Base-by-base conservation (phyloP, 2,329 filamentous ascomycete genomes). In the Colletotrichum filicis region DNA sequence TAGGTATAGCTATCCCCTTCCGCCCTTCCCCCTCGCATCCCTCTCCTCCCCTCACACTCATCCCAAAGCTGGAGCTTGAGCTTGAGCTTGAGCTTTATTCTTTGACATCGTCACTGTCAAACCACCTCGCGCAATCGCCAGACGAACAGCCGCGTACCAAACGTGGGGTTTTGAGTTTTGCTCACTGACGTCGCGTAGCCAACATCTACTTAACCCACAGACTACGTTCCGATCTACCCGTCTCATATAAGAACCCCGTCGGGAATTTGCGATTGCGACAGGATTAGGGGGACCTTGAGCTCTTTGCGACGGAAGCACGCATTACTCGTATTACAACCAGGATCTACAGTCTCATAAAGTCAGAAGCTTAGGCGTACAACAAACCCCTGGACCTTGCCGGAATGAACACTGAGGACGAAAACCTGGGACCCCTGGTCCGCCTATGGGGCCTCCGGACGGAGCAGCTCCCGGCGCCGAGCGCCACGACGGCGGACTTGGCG, bases 381-480 rank as follows among this genome's bases (percentile, higher is more conserved):
- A 26, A 37, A 7, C 35, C 5, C 28, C 42, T 8, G 37, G 53
- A 35, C 60, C 32, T 16, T 59, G 4, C 22, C 61, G 49, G 28
- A 26, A 68, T 66, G 61, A 63, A 65, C 37, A 52, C 64, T n/a
- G 62, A 71, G 53, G 67, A 74, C 30, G 71, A 75, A 28, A 62
- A 75, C 28, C 76, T 85, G 19, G 87, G 88, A 1, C 88, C 87
- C 68, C 82, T 87, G 46, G 82, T 91, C 68, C 88, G 88, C 46
- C 85, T 90, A 66, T 86, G 86, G 83, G 89, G 90, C 64, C 79
- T 91, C 28, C 80, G 82, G 22, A 80, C 83, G 19, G 79, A 81
- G 32, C 85, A 88, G 72, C 84, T 91, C 1, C 89, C 89, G 1
- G 66, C 82, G 32, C 71, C 82, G 46, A 77, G 79, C 16, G 83